Percentiles rank a stretch among this genome's conserved stretches.
phyloP scores from a whole-genome alignment of 1,139 yeast genomes.

The Blastobotrys indianensis region DNA sequence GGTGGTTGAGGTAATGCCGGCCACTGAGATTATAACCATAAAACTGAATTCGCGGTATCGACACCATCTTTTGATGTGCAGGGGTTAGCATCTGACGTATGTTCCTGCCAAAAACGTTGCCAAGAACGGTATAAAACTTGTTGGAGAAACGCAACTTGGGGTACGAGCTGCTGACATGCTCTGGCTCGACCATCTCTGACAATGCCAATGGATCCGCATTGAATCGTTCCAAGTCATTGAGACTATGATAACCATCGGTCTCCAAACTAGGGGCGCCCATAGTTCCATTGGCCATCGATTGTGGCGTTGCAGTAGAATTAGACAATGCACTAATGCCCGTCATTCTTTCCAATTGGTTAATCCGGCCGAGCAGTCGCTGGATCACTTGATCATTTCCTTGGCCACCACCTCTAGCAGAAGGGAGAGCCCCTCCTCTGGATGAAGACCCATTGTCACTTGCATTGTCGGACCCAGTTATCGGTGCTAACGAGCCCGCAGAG shows the following conservation, averaged over 20 bases:
- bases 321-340: neutral
- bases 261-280: neutral
- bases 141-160: constrained; percentile 44
- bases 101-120: constrained; percentile 42
- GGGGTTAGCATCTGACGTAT: constrained; percentile 39
- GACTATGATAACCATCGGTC: neutral
- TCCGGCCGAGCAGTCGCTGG: constrained; percentile 7
- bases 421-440: no score
- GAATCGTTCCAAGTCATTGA: neutral
- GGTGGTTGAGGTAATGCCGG: constrained; percentile 42
- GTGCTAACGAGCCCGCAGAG: neutral
- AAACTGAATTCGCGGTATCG: constrained; percentile 50
- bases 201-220: neutral
- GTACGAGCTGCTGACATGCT: constrained; percentile 1
- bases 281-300: neutral
- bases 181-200: neutral
- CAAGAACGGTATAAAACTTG: constrained; percentile 46
- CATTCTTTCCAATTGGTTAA: constrained; percentile 8
- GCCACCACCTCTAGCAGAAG: no score
- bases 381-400: neutral
- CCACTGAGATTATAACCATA: constrained; percentile 67
- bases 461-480: neutral
- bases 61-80: constrained; percentile 37
- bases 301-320: neutral
- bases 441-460: no score